phyloP scores from a whole-genome alignment of 768 basidiomycete species.

The Sutorius australiensis region DNA sequence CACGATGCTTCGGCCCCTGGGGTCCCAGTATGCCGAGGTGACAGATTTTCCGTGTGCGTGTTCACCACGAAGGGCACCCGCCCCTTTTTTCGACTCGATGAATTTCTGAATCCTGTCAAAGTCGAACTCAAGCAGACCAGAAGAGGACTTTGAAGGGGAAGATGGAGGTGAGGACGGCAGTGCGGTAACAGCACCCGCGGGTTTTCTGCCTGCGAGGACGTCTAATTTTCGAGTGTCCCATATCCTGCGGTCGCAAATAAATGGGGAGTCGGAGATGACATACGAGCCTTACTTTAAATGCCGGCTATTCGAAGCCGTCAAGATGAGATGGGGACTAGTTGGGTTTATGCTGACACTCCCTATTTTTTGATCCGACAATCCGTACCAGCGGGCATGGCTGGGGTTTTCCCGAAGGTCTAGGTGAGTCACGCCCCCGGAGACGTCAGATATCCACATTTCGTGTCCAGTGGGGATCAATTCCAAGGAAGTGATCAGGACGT shows the following conservation, averaged over 20 bases:
- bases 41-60: constrained; percentile 72
- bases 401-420: constrained; percentile 66
- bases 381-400: constrained; percentile 56
- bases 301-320: constrained; percentile 76
- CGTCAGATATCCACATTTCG: constrained; percentile 85
- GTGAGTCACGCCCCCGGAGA: constrained; percentile 65
- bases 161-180: constrained; percentile 29
- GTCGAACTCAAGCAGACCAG: constrained; percentile 31
- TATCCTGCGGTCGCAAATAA: constrained; percentile 42
- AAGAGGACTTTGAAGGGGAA: constrained; percentile 3
- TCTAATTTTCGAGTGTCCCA: constrained; percentile 76
- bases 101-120: constrained; percentile 47
- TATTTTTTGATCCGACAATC: constrained; percentile 67
- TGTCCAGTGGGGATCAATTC: constrained; percentile 65
- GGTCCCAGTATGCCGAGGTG: constrained; percentile 85
- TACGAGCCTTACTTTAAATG: constrained; percentile 52
- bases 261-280: background rate
- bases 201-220: constrained; percentile 33
- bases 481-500: constrained; percentile 64
- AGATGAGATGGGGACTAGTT: constrained; percentile 54
- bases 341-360: constrained; percentile 81
- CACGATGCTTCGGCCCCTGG: constrained; percentile 71
- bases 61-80: constrained; percentile 56
- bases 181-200: constrained; percentile 18
- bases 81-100: constrained; percentile 48